Evolutionary conservation across 106 monocot species (phyloP).

Genomic region (Platanthera guangdongensis): DNA sequence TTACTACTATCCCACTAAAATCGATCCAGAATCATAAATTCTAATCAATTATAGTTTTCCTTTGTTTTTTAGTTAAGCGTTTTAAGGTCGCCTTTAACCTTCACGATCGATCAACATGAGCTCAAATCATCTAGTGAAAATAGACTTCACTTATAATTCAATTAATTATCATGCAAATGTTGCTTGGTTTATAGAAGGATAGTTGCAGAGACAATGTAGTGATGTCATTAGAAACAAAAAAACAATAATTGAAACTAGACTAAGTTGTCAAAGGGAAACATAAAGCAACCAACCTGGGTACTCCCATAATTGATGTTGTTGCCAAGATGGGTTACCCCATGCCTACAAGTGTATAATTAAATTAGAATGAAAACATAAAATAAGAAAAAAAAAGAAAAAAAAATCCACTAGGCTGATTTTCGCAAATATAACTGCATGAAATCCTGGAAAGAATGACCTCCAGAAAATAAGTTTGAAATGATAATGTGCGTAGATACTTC

Average conservation of each 20-base stretch:
- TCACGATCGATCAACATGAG: background rate
- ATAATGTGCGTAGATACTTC: background rate
- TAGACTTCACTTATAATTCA: background rate
- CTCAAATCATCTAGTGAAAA: background rate
- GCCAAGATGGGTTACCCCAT: constrained; percentile 39
- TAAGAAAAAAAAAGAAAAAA: background rate
- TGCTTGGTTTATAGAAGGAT: background rate
- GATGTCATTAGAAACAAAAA: background rate
- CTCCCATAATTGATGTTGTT: constrained; percentile 35
- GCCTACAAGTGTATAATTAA: constrained; percentile 22
- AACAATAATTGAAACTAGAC: background rate
- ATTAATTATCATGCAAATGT: background rate
- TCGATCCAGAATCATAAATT: background rate
- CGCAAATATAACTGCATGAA: background rate
- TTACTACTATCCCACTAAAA: background rate
- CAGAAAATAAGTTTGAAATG: background rate
- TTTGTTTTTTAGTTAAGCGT: background rate
- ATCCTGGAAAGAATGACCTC: background rate
- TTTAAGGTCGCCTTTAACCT: background rate
- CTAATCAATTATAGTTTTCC: background rate
- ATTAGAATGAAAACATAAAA: constrained; percentile 1
- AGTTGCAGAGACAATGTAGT: background rate
- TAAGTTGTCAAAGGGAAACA: background rate
- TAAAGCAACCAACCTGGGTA: constrained; percentile 33
- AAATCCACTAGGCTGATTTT: background rate